Evolutionary conservation across 169 alveolate species (phyloP), one percentile per base, ranked within the genome.

Genomic region (Fabrea salina): DNA sequence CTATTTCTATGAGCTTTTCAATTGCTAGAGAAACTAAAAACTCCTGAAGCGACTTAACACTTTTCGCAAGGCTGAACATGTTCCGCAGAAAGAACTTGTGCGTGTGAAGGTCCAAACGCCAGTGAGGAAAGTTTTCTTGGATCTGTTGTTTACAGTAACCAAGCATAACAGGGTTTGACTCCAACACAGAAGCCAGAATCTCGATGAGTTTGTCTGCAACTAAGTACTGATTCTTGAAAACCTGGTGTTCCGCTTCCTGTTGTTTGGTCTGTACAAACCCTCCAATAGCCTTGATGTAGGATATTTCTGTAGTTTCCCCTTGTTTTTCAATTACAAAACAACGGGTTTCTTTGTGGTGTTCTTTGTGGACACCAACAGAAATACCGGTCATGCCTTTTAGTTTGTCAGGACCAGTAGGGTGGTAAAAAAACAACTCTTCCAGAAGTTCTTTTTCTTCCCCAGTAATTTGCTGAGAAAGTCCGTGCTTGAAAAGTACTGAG

Each of bases 1-100:
- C 74, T 0, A 61, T 61, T 61, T 61, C 74, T 33, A 61, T 22
- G 7, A 61, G 49, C 25, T 61, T 61, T 61, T 61, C 74, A 1
- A 61, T 61, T 1, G 22, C 1, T 25, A 16, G 11, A 32, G 22
- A 16, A 25, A 61, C 11, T 7, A 30, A 16, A 3, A 30, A 61
- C 11, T 61, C 53, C 8, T 13, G 44, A 2, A 61, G 44, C 1
- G 22, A 16, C 13, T 13, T 13, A 37, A 11, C 11, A 35, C 39
- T 61, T 61, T 61, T 27, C n/a, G 51, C 39, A 8, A 61, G 11
- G 13, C 16, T 37, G n/a, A 61, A 27, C 16, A 61, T 13, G 25
- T 61, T 61, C 25, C 32, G 16, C 41, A 61, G 16, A 27, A n/a
- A 61, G 25, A 61, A 61, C 25, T 61, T 61, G 11, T n/a, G n/a